Conservation (phyloP, 2,329 filamentous ascomycete genomes). For the Leptographium flavum region DNA sequence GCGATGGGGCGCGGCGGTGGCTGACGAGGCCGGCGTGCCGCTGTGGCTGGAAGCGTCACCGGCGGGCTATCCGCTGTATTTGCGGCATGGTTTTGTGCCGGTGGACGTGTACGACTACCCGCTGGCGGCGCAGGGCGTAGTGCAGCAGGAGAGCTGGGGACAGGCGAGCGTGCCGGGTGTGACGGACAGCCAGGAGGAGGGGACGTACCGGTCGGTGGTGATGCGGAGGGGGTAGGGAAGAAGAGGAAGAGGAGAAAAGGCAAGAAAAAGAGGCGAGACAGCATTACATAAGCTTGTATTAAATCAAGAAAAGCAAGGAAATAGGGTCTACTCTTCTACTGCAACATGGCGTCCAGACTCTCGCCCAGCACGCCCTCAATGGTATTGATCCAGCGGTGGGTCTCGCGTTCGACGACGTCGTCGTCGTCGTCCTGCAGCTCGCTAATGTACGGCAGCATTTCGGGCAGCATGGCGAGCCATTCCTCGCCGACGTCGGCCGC, state of each 20-base stretch:
- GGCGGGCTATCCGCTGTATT: conserved; percentile 15
- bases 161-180: conserved; percentile 10
- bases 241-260: background rate
- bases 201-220: conserved; percentile 12
- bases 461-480: conserved; percentile 78
- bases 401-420: conserved; percentile 81
- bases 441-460: conserved; percentile 93
- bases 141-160: conserved; percentile 15
- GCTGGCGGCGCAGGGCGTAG: conserved; percentile 11
- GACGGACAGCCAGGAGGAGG: conserved; percentile 11
- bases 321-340: conserved; percentile 26
- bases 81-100: conserved; percentile 15
- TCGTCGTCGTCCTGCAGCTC: conserved; percentile 95
- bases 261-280: background rate
- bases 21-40: conserved; percentile 14
- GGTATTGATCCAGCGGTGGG: conserved; percentile 74
- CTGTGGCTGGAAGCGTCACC: conserved; percentile 16
- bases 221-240: conserved; percentile 10
- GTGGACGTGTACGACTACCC: conserved; percentile 14
- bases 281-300: no score
- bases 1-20: conserved; percentile 13
- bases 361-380: conserved; percentile 86
- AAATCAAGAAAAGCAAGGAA: background rate
- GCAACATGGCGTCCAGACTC: conserved; percentile 82
- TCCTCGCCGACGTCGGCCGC: conserved; percentile 74